Evolutionary conservation across 2,329 filamentous ascomycete genomes (phyloP), one percentile per base, ranked within the genome.

Genomic region (Cercospora janseana): DNA sequence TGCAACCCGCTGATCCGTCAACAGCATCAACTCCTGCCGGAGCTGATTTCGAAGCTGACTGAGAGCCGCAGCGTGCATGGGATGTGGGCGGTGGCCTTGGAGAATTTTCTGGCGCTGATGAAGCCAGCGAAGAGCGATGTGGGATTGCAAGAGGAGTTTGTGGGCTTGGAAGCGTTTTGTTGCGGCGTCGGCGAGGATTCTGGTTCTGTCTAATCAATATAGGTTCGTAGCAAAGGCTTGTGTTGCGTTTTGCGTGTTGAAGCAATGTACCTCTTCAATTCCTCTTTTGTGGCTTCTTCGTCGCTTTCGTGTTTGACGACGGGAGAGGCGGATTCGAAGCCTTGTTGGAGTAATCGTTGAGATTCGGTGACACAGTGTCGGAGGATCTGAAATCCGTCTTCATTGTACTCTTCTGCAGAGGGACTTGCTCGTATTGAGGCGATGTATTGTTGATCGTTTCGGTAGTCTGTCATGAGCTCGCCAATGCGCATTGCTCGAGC

Each of bases 391-490:
- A 80, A 83, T 49, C 81, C 81, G 55, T 81, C 77, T 53, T 80
- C 76, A 58, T 79, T 75, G 64, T 76, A 77, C 55, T 82, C 79
- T 46, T 80, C 77, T 31, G 75, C 69, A 4, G 75, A 71, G 23
- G 76, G 72, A 15, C 72, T 72, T 21, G 74, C 71, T 51, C 75
- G 74, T 51, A 80, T 73, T 53, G 79, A 73, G 23, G 75, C 72
- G 49, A 84, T 79, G 63, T 82, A 79, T 55, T 77, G 67, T 56
- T 83, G 78, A 3, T 83, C 69, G 49, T 79, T 80, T 46, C 80
- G 79, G 63, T 81, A 85, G 69, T 85, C 81, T 56, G 76, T 77
- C 71, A 85, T 80, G 63, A 85, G 76, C 66, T 85, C 81, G 38
- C 79, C 73, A 57, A 85, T 70, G 59, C 81, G 77, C 65, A 84